phyloP scores from a whole-genome alignment of 176 grass and related monocot genomes.

The Zea mays region DNA sequence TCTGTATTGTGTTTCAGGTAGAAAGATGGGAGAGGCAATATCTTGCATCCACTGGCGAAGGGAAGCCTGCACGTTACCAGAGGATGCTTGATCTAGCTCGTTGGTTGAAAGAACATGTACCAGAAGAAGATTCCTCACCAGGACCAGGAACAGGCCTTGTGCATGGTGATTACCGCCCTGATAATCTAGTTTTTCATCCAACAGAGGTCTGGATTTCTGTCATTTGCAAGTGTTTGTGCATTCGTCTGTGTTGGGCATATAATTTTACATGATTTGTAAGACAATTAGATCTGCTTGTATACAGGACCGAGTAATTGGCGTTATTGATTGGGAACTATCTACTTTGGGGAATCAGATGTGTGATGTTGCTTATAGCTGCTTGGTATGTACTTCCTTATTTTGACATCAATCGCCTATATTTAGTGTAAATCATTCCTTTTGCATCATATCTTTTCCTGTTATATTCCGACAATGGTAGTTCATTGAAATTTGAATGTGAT shows the following conservation, averaged over 20 bases:
- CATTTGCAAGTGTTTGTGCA: conserved; percentile 6
- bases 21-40: conserved; percentile 89
- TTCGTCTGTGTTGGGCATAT: background rate
- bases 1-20: conserved; percentile 47
- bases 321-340: conserved; percentile 99
- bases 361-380: conserved; percentile 85
- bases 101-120: conserved; percentile 82
- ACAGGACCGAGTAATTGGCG: conserved; percentile 87
- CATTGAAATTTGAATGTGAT: background rate
- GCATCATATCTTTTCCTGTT: background rate
- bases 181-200: conserved; percentile 95
- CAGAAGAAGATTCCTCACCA: conserved; percentile 61
- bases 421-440: background rate
- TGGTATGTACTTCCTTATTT: conserved; percentile 54
- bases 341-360: conserved; percentile 98
- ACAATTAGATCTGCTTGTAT: conserved; percentile 20
- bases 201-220: conserved; percentile 55
- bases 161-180: conserved; percentile 87
- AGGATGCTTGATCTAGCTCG: conserved; percentile 76
- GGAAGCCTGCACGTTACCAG: conserved; percentile 67
- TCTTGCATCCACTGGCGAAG: conserved; percentile 75
- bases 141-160: conserved; percentile 68
- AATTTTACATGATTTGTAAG: conserved; percentile 13
- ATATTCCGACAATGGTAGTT: background rate
- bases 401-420: background rate